These are phyloP conservation scores for Haberlea rhodopensis DNA, from an alignment of 257 asterid genomes.

Conservation along the genomic window DNA sequence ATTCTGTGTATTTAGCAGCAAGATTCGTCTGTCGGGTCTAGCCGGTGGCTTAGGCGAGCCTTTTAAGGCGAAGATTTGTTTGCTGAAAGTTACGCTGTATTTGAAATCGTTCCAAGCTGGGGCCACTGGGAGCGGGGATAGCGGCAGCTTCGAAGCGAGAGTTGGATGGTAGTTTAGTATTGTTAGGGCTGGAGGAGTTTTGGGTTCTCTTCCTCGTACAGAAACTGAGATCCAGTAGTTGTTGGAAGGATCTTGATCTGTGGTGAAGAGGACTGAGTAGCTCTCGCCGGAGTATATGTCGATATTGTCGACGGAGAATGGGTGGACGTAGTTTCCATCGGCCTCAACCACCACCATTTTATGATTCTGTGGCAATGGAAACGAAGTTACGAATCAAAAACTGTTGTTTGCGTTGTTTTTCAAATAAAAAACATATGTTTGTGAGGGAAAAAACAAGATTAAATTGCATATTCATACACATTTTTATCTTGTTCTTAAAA, in stretches of 20 bases:
- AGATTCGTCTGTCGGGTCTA: slow-evolving; percentile 33
- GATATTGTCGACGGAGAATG: slow-evolving; percentile 54
- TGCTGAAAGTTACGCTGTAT: slow-evolving; percentile 52
- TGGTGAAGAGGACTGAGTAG: slow-evolving; percentile 62
- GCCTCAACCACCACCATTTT: slow-evolving; percentile 74
- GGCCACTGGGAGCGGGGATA: slow-evolving; percentile 44
- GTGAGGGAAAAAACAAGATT: too few species aligned
- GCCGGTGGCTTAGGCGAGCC: slow-evolving; percentile 55
- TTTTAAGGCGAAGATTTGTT: slow-evolving; percentile 34
- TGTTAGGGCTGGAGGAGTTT: slow-evolving; percentile 68
- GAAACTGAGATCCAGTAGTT: slow-evolving; percentile 61
- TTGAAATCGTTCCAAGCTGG: slow-evolving; percentile 69
- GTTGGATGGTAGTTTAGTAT: slow-evolving; percentile 56
- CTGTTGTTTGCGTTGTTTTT: too few species aligned
- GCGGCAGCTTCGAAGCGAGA: slow-evolving; percentile 40
- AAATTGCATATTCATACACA: too few species aligned
- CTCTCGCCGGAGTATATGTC: slow-evolving; percentile 86
- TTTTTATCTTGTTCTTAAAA: too few species aligned
- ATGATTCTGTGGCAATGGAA: slow-evolving; percentile 58
- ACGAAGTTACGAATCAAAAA: too few species aligned
- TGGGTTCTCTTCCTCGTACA: slow-evolving; percentile 72
- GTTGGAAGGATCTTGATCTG: slow-evolving; percentile 50
- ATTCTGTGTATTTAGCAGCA: slow-evolving; percentile 67
- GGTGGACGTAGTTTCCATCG: slow-evolving; percentile 73
- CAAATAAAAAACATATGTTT: too few species aligned